Percentiles rank a stretch among this genome's conserved stretches.
phyloP scores from a whole-genome alignment of 371 early-diverging fungal genomes.

The Thermomucor indicae-seudaticae region DNA sequence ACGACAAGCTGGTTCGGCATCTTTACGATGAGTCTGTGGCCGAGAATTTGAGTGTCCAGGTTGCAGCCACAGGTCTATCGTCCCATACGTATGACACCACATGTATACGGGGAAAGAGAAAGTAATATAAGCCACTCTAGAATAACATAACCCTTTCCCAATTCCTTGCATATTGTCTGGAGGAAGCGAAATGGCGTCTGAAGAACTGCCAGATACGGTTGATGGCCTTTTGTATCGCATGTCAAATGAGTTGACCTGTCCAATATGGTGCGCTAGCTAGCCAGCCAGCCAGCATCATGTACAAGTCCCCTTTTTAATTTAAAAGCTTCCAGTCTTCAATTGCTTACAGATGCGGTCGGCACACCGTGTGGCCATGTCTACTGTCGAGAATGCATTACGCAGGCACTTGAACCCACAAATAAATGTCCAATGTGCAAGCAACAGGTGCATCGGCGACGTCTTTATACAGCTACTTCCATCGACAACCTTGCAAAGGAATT shows the following conservation, averaged over 20 bases:
- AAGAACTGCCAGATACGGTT: slow-evolving; percentile 7
- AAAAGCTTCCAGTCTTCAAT: slow-evolving; percentile 4
- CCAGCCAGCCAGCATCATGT: neutral
- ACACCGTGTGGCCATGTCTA: slow-evolving; percentile 14
- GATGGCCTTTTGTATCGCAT: slow-evolving; percentile 9
- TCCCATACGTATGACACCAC: no score
- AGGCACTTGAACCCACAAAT: neutral
- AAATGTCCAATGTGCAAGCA: slow-evolving; percentile 9
- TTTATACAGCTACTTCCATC: neutral
- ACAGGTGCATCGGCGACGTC: neutral
- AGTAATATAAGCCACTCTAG: no score
- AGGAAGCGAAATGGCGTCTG: neutral
- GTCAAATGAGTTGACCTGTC: slow-evolving; percentile 5
- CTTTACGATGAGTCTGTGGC: slow-evolving; percentile 67
- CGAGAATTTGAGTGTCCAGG: slow-evolving; percentile 26
- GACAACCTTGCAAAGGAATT: slow-evolving; percentile 6
- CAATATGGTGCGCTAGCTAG: slow-evolving; percentile 4
- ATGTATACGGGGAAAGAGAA: no score
- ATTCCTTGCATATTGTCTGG: no score
- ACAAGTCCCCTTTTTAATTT: neutral
- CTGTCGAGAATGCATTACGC: slow-evolving; percentile 7
- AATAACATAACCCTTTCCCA: no score
- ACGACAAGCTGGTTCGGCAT: slow-evolving; percentile 75
- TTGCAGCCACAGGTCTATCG: neutral
- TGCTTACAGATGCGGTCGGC: slow-evolving; percentile 3